A percentile compares a stretch with the other conserved stretches of the same genome.
These are phyloP conservation scores for Tylopilus vinaceipallidus DNA, from an alignment of 768 basidiomycete genomes.

Conservation along the genomic window DNA sequence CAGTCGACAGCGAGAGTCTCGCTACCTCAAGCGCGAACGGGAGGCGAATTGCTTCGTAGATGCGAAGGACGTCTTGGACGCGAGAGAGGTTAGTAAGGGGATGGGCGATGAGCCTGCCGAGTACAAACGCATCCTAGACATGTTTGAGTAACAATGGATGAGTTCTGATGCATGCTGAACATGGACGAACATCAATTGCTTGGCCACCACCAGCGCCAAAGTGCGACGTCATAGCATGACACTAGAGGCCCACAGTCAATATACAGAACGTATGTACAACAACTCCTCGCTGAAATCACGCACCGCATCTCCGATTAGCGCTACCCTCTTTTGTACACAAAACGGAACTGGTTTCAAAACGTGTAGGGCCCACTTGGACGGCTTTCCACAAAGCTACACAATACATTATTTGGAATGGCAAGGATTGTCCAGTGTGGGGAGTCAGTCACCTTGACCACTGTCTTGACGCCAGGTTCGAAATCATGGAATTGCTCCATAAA, in stretches of 20 bases:
- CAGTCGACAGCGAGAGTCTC: slow-evolving; percentile 13
- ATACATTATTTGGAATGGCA: background rate
- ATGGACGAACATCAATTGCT: slow-evolving; percentile 30
- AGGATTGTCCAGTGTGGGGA: background rate
- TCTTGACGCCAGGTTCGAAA: slow-evolving; percentile 38
- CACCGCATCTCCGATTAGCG: slow-evolving; percentile 52
- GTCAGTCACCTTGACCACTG: slow-evolving; percentile 27
- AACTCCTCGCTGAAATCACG: background rate
- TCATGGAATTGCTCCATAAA: slow-evolving; percentile 27
- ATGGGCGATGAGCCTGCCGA: slow-evolving; percentile 21
- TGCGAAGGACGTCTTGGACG: slow-evolving; percentile 3
- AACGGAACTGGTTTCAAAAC: slow-evolving; percentile 39
- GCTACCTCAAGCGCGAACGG: slow-evolving; percentile 16
- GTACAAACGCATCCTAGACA: slow-evolving; percentile 17
- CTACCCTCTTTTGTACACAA: slow-evolving; percentile 39
- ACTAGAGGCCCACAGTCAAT: background rate
- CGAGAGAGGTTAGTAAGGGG: slow-evolving; percentile 7
- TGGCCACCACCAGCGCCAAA: slow-evolving; percentile 26
- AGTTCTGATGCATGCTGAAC: no score
- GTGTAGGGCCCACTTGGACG: slow-evolving; percentile 46
- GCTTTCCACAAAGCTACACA: slow-evolving; percentile 34
- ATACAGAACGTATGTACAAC: background rate
- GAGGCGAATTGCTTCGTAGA: slow-evolving; percentile 12
- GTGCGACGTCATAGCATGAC: slow-evolving; percentile 28
- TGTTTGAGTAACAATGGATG: no score